Conservation (phyloP, 352 stramenopile species). For the Aphanomyces stellatus region DNA sequence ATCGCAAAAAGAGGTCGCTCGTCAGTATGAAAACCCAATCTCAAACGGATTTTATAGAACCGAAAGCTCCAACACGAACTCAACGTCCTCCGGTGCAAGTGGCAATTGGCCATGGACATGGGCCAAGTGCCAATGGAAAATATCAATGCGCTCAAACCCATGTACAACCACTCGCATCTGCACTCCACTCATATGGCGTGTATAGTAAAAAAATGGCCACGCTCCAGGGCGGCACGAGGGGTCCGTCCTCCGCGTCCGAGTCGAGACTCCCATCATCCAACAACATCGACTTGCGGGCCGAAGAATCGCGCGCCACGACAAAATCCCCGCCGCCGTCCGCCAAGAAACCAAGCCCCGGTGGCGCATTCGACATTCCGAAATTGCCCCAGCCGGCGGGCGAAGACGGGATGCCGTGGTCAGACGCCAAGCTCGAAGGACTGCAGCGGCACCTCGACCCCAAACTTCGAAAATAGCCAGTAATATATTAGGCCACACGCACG, state of each 20-base stretch:
- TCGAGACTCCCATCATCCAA: slow-evolving; percentile 26
- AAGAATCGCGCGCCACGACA: background rate
- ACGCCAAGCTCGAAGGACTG: slow-evolving; percentile 51
- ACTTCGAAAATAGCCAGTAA: slow-evolving; percentile 20
- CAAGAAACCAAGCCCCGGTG: slow-evolving; percentile 20
- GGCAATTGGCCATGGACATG: slow-evolving; percentile 17
- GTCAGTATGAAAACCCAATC: too few species aligned
- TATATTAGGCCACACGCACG: slow-evolving; percentile 18
- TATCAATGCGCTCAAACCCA: slow-evolving; percentile 13
- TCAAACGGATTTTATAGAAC: background rate
- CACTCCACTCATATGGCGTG: background rate
- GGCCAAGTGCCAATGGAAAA: slow-evolving; percentile 8
- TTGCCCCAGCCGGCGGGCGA: slow-evolving; percentile 56
- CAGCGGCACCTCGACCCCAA: slow-evolving; percentile 37
- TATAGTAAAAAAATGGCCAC: slow-evolving; percentile 21
- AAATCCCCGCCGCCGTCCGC: background rate
- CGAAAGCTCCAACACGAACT: slow-evolving; percentile 60
- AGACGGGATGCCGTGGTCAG: slow-evolving; percentile 55
- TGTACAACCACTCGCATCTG: too few species aligned
- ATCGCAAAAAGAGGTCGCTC: slow-evolving; percentile 62
- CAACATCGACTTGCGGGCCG: slow-evolving; percentile 20
- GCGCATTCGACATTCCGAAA: slow-evolving; percentile 65
- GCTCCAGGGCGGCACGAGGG: slow-evolving; percentile 30
- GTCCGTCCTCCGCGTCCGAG: slow-evolving; percentile 57
- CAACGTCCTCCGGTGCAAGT: slow-evolving; percentile 33